A percentile compares a stretch with the other conserved stretches of the same genome.
Evolutionary conservation across 75 land plant genomes (phyloP).

Genomic region (Isoetes taiwanensis): DNA sequence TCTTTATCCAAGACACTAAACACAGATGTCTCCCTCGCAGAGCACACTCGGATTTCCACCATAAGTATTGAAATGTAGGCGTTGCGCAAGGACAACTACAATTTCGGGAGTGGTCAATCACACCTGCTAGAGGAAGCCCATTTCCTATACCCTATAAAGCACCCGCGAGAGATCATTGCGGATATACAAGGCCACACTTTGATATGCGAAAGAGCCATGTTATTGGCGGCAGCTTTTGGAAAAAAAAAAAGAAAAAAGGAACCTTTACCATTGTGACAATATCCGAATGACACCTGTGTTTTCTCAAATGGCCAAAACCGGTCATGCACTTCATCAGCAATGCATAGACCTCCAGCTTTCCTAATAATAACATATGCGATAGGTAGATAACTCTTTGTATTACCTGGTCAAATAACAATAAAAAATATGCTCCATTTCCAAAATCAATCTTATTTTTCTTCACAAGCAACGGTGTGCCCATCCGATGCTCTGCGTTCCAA

Average conservation of each 20-base stretch:
- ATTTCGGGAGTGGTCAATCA: slow-evolving; percentile 88
- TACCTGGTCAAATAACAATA: too few relatives aligned
- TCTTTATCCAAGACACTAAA: slow-evolving; percentile 72
- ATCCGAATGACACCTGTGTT: slow-evolving; percentile 78
- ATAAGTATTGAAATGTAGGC: slow-evolving; percentile 74
- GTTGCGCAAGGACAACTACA: slow-evolving; percentile 45
- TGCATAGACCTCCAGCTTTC: slow-evolving; percentile 80
- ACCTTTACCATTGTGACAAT: slow-evolving; percentile 97
- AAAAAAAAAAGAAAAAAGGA: background rate
- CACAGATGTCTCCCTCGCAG: slow-evolving; percentile 75
- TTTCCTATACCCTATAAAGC: slow-evolving; percentile 73
- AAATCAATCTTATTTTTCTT: too few relatives aligned
- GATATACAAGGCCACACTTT: background rate
- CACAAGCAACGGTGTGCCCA: too few relatives aligned
- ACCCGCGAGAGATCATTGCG: background rate
- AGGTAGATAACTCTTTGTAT: slow-evolving; percentile 68
- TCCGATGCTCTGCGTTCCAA: too few relatives aligned
- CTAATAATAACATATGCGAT: slow-evolving; percentile 59
- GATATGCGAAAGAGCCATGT: background rate
- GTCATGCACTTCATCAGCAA: slow-evolving; percentile 89
- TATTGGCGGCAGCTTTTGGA: background rate
- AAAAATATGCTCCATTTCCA: too few relatives aligned
- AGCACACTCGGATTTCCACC: slow-evolving; percentile 92
- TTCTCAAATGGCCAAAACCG: slow-evolving; percentile 86
- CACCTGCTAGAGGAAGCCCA: slow-evolving; percentile 79